Base-by-base conservation (phyloP, 2,329 filamentous ascomycete genomes). In the Mariannaea elegans region DNA sequence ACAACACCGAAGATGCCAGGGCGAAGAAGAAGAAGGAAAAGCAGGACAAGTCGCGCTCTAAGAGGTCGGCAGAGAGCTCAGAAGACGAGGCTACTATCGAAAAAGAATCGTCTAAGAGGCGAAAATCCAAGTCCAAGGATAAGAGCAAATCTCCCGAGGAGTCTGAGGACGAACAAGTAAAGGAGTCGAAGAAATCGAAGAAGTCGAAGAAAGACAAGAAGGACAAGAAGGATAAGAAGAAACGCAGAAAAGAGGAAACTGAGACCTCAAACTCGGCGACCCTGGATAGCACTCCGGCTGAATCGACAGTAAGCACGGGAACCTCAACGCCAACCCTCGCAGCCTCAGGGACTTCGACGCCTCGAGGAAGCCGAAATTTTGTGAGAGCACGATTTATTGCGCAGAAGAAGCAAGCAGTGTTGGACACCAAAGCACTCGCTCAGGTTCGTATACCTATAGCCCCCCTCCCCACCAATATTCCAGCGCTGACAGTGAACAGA, bases 381-480 rank as follows among this genome's bases (percentile, higher is more conserved):
- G 87, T 94, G 45, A 83, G 94, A 64, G 88, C 91, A 66, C 85
- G 92, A 61, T 92, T 94, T 76, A 97, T 98, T 71, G 90, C 90
- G 56, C 92, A 95, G 69, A 98, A 98, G 81, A 89, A 88, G 70
- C 87, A 90, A 80, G 93, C 94, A 2, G 85, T 93, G 59, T 85
- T 93, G 80, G 91, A 97, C 75, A 84, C 89, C 47, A 88, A 90
- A 71, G 92, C 93, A 13, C 78, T 98, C 72, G 94, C 94, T 75
- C 93, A 97, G 87, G 91, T 94, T 79, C 75, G 80, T 65, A 29
- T 92, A 78, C n/a, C n/a, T n/a, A n/a, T n/a, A n/a, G n/a, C n/a
- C n/a, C n/a, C n/a, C n/a, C 8, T 5, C 32, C 12, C 34, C 23
- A 38, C 31, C 9, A 41, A 10, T 36, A 16, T 18, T 16, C 10